Evolutionary conservation across 805 yeast species (phyloP).

Genomic region (Candida ficus): DNA sequence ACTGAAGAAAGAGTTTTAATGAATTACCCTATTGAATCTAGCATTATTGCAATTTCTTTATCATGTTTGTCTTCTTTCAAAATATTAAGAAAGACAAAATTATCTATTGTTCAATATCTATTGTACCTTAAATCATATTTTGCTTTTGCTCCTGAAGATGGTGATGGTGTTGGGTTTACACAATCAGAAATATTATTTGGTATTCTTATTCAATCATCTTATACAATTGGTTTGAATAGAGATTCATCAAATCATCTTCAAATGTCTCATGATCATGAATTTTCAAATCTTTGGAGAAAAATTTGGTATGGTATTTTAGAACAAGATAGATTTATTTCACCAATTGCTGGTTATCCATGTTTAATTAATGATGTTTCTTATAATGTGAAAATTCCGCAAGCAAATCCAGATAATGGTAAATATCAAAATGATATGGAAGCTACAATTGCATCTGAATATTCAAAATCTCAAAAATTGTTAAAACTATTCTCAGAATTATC

Average conservation of each 20-base stretch:
- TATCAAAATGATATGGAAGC: slow-evolving; percentile 11
- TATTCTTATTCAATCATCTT: slow-evolving; percentile 38
- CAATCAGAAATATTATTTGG: slow-evolving; percentile 36
- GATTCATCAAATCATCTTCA: slow-evolving; percentile 34
- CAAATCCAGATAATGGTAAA: neutral
- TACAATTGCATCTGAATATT: slow-evolving; percentile 12
- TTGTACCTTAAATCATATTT: slow-evolving; percentile 36
- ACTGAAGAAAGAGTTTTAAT: slow-evolving; percentile 21
- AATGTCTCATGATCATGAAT: slow-evolving; percentile 12
- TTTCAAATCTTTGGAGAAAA: slow-evolving; percentile 21
- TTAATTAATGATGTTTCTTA: slow-evolving; percentile 13
- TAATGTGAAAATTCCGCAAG: slow-evolving; percentile 15
- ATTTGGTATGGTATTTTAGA: slow-evolving; percentile 24
- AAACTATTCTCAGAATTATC: slow-evolving; percentile 13
- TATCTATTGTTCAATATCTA: slow-evolving; percentile 40
- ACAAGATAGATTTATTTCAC: slow-evolving; percentile 16
- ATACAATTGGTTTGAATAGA: slow-evolving; percentile 41
- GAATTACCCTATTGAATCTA: slow-evolving; percentile 35
- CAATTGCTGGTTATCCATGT: slow-evolving; percentile 21
- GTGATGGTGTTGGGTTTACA: slow-evolving; percentile 40
- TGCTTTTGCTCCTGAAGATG: slow-evolving; percentile 42
- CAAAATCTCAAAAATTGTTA: slow-evolving; percentile 17
- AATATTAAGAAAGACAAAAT: slow-evolving; percentile 31
- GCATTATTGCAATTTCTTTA: slow-evolving; percentile 34
- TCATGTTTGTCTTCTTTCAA: slow-evolving; percentile 37